These are phyloP conservation scores for Cucurbita argyrosperma DNA, from an alignment of 306 rosid genomes.

Conservation along the genomic window DNA sequence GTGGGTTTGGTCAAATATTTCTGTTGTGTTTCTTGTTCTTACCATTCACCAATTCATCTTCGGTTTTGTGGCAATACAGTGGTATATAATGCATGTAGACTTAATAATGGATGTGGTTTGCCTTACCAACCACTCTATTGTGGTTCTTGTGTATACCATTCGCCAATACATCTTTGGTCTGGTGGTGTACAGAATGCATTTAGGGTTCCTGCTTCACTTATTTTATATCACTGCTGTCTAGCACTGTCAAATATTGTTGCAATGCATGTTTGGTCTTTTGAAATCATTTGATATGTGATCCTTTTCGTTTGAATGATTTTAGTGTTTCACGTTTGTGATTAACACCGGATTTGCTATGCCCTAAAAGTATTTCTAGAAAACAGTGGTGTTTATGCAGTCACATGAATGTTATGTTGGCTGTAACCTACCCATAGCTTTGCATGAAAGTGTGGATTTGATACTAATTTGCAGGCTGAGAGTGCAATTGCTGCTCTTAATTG, in stretches of 20 bases:
- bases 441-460: background rate
- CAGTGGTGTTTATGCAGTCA: background rate
- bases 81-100: background rate
- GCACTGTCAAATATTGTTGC: background rate
- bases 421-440: background rate
- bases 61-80: background rate
- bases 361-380: background rate
- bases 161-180: background rate
- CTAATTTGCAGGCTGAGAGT: constrained; percentile 68
- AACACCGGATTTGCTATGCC: background rate
- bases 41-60: background rate
- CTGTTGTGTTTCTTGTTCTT: background rate
- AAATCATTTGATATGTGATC: background rate
- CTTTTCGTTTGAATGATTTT: background rate
- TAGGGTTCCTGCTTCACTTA: background rate
- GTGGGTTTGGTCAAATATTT: background rate
- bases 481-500: constrained; percentile 97
- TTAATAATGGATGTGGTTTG: background rate
- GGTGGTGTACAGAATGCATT: background rate
- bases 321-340: background rate
- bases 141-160: background rate
- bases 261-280: background rate
- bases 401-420: background rate
- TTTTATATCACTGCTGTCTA: background rate
- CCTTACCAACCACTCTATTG: background rate